Evolutionary conservation across 208 protist genomes (phyloP).

Genomic region (Leishmania gerbilli): DNA sequence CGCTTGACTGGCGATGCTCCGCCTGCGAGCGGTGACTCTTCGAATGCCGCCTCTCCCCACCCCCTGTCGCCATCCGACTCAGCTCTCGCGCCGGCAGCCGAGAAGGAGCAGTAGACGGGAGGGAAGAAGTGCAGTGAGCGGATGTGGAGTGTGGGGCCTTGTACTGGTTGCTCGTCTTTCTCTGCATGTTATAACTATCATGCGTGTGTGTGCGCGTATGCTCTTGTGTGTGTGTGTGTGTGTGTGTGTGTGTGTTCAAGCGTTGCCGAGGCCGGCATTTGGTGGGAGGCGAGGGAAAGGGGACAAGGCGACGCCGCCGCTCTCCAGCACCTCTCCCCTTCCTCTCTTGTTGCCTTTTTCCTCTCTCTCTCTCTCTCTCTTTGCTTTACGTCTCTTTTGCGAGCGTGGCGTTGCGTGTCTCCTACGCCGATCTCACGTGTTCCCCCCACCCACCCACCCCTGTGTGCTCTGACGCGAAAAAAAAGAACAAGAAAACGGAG

Average conservation of each 20-base stretch:
- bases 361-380: not conserved
- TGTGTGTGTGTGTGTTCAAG: not conserved
- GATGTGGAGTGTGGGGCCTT: not conserved
- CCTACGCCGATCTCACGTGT: not conserved
- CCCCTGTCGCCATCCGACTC: not conserved
- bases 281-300: not conserved
- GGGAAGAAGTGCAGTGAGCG: not conserved
- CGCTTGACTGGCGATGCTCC: conserved; percentile 20
- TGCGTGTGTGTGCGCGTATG: not conserved
- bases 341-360: not conserved
- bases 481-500: not conserved
- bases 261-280: not conserved
- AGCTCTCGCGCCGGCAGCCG: not conserved
- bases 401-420: not conserved
- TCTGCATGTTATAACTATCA: not conserved
- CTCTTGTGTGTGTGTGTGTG: not conserved
- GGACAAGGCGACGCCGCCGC: not conserved
- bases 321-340: conserved; percentile 5
- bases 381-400: not conserved
- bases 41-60: not conserved
- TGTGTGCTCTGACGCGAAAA: not conserved
- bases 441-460: conserved; percentile 10
- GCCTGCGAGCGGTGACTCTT: not conserved
- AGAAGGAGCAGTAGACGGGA: not conserved
- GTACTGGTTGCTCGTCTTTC: not conserved